Conservation (phyloP, 148 eudicot species). For the Silene latifolia region DNA sequence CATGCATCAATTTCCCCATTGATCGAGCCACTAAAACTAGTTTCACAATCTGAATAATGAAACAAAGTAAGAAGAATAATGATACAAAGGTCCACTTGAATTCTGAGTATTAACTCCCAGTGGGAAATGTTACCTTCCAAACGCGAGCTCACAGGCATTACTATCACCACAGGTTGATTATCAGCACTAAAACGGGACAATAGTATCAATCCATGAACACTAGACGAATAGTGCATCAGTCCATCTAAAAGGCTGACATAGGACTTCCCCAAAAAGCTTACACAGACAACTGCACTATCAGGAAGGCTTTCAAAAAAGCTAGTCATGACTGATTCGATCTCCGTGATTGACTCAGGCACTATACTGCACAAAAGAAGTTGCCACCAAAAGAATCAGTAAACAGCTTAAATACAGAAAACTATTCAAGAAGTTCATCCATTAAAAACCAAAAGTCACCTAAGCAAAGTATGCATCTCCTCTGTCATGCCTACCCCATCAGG, state of each 20-base stretch:
- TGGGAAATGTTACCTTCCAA: slow-evolving; percentile 37
- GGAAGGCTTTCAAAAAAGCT: slow-evolving; percentile 68
- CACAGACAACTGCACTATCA: slow-evolving; percentile 51
- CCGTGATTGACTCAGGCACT: slow-evolving; percentile 48
- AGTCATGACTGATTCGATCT: slow-evolving; percentile 39
- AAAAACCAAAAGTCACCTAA: slow-evolving; percentile 32
- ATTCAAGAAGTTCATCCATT: not conserved
- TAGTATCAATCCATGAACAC: slow-evolving; percentile 53
- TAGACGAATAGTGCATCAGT: slow-evolving; percentile 34
- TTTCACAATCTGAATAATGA: slow-evolving; percentile 37
- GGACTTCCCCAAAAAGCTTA: slow-evolving; percentile 66
- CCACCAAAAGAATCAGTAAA: slow-evolving; percentile 16
- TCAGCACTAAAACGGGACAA: slow-evolving; percentile 65
- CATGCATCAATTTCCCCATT: slow-evolving; percentile 29
- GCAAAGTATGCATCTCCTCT: slow-evolving; percentile 25
- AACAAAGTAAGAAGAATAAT: slow-evolving; percentile 1
- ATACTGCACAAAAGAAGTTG: slow-evolving; percentile 41
- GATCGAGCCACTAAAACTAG: slow-evolving; percentile 26
- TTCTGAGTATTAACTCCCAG: not conserved
- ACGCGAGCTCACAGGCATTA: slow-evolving; percentile 56
- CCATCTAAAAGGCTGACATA: slow-evolving; percentile 56
- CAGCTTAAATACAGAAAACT: not conserved
- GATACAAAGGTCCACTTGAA: slow-evolving; percentile 1
- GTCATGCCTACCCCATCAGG: slow-evolving; percentile 21
- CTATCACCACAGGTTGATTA: slow-evolving; percentile 56